phyloP scores from a whole-genome alignment of 148 eudicot species.

The Pouteria glomerata region DNA sequence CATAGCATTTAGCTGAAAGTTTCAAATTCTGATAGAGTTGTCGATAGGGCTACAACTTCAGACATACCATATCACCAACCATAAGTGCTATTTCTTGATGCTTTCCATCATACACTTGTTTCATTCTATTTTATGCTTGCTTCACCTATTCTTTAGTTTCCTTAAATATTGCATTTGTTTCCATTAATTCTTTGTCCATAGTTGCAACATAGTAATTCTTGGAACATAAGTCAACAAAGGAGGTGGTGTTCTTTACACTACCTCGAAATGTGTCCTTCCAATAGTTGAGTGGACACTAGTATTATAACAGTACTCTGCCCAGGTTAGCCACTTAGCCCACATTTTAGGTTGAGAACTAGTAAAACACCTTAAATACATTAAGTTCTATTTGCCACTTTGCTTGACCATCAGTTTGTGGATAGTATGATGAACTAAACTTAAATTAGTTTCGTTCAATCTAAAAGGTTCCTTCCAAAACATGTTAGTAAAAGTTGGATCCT shows the following conservation, averaged over 20 bases:
- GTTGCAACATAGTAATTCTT: not conserved
- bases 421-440: not conserved
- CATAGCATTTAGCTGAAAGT: not conserved
- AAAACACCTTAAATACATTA: not conserved
- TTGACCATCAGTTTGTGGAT: not conserved
- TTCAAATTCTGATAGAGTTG: not conserved
- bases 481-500: not conserved
- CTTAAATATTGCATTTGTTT: not conserved
- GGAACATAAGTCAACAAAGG: not conserved
- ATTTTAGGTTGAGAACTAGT: not conserved
- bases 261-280: not conserved
- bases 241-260: not conserved
- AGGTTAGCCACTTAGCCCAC: not conserved
- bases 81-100: not conserved
- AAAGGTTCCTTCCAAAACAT: not conserved
- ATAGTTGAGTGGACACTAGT: not conserved
- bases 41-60: constrained; percentile 14
- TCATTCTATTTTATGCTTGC: constrained; percentile 9
- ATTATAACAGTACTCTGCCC: not conserved
- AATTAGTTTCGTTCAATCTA: not conserved
- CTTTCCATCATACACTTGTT: not conserved
- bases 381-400: not conserved
- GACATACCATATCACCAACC: constrained; percentile 1
- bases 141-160: not conserved
- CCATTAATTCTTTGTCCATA: not conserved